A percentile compares a stretch with the other conserved stretches of the same genome.
Conservation (phyloP, 345 rosid species). For the Litchi chinensis region DNA sequence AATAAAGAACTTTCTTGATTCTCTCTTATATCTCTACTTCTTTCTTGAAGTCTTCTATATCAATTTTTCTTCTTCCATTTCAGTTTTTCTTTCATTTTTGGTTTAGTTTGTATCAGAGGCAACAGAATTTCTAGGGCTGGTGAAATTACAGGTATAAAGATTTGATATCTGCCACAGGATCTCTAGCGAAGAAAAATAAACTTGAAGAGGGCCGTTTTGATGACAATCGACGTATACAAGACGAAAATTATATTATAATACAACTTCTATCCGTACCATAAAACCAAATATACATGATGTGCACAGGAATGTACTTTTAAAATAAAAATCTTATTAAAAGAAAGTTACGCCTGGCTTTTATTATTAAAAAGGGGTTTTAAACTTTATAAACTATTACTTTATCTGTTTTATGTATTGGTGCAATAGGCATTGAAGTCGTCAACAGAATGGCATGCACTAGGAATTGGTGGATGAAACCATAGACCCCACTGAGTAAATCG, state of each 20-base stretch:
- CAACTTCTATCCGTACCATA: too few species aligned
- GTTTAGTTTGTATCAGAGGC: slow-evolving; percentile 21
- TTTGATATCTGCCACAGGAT: slow-evolving; percentile 42
- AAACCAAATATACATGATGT: too few species aligned
- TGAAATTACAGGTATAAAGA: slow-evolving; percentile 39
- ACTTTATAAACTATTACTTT: too few species aligned
- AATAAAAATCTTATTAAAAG: too few species aligned
- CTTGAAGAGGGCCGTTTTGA: slow-evolving; percentile 58
- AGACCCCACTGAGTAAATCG: slow-evolving; percentile 30
- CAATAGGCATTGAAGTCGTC: slow-evolving; percentile 36
- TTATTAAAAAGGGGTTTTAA: too few species aligned
- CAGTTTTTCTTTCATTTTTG: too few species aligned
- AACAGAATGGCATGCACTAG: slow-evolving; percentile 27
- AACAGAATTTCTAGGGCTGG: slow-evolving; percentile 47
- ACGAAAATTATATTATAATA: slow-evolving; percentile 11
- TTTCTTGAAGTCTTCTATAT: too few species aligned
- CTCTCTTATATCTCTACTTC: too few species aligned
- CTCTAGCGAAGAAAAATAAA: slow-evolving; percentile 43
- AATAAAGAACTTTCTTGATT: too few species aligned
- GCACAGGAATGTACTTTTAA: too few species aligned
- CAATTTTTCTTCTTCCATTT: too few species aligned
- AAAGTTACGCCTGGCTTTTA: too few species aligned
- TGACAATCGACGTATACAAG: slow-evolving; percentile 40
- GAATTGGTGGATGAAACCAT: slow-evolving; percentile 35
- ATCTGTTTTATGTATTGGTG: neutral